A percentile compares a stretch with the other conserved stretches of the same genome.
These are phyloP conservation scores for Microbotryomycetes sp. DNA, from an alignment of 1,284 basidiomycete species.

Conservation along the genomic window DNA sequence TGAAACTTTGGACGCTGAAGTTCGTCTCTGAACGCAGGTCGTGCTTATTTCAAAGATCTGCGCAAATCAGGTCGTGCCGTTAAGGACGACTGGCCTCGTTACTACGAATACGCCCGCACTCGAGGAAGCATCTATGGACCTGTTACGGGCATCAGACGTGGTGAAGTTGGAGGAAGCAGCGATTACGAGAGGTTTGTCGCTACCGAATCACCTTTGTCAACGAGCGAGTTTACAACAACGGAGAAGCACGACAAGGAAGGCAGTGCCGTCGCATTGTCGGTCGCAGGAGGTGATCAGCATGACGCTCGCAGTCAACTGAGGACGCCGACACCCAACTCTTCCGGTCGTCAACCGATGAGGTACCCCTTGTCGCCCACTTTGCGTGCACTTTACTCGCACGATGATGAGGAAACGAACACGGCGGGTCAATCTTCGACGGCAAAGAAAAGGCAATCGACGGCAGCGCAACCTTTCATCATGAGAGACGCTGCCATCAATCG, in stretches of 20 bases:
- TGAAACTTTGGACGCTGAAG: background rate
- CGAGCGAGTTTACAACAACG: background rate
- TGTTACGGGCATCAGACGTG: conserved; percentile 61
- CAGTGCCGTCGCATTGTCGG: background rate
- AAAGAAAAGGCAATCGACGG: conserved; percentile 43
- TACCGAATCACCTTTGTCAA: background rate
- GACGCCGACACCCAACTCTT: conserved; percentile 32
- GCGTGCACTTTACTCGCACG: conserved; percentile 36
- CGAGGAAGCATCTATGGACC: conserved; percentile 84
- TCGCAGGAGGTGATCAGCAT: background rate
- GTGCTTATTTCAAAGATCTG: conserved; percentile 97
- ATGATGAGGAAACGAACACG: conserved; percentile 13
- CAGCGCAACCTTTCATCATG: conserved; percentile 53
- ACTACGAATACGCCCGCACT: conserved; percentile 80
- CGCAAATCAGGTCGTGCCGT: conserved; percentile 85
- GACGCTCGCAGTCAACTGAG: conserved; percentile 5
- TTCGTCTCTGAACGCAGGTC: conserved; percentile 51
- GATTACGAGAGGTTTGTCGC: background rate
- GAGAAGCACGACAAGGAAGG: background rate
- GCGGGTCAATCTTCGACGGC: background rate
- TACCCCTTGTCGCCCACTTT: conserved; percentile 38
- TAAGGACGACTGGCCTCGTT: conserved; percentile 95
- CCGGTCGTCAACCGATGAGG: conserved; percentile 10
- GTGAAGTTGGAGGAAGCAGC: conserved; percentile 4
- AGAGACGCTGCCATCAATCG: conserved; percentile 85